Evolutionary conservation across 176 grass and related monocot species (phyloP), one percentile per base, ranked within the genome.

Genomic region (Eragrostis nindensis): DNA sequence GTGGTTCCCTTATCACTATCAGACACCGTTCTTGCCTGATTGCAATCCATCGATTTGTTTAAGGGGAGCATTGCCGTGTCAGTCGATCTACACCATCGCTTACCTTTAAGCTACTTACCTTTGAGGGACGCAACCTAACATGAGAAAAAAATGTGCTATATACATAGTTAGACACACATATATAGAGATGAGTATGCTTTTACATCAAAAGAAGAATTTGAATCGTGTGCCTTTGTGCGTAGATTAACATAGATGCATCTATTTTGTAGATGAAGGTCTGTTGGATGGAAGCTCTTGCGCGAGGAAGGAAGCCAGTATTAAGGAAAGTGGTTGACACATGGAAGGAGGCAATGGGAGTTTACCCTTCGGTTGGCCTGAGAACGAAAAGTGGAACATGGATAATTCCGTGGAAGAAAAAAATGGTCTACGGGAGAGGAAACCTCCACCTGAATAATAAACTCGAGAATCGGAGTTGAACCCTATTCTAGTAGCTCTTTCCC

Each of bases 11-110:
- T 42, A 88, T 74, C 29, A 9, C 39, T 68, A 42, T 61, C 81
- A 79, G 43, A 9, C 32, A 5, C 50, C 68, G 60, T 24, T 22
- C 17, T 52, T 41, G 60, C 59, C 8, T 50, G 49, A 22, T 52
- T 38, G 48, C 18, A 68, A 74, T 73, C 56, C 80, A 77, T 50
- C 1, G 4, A 26, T 71, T 78, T 83, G 5, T 88, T 88, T 73
- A 88, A 73, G 17, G n/a, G 60, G 59, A 71, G 3, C 32, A 69
- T 3, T 83, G 68, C 36, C 55, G 40, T 80, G 62, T 12, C 50
- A 56, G 41, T 59, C 21, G 47, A 80, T 56, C 26, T 55, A 16
- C 62, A 57, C 29, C 14, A 17, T 57, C 26, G 5, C 15, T 11
- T 77, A 53, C 41, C 32, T 36, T 36, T 36, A 36, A 36, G 4